A percentile compares a stretch with the other conserved stretches of the same genome.
Evolutionary conservation across 1,139 yeast genomes (phyloP).

Genomic region (Geotrichum klebahnii): DNA sequence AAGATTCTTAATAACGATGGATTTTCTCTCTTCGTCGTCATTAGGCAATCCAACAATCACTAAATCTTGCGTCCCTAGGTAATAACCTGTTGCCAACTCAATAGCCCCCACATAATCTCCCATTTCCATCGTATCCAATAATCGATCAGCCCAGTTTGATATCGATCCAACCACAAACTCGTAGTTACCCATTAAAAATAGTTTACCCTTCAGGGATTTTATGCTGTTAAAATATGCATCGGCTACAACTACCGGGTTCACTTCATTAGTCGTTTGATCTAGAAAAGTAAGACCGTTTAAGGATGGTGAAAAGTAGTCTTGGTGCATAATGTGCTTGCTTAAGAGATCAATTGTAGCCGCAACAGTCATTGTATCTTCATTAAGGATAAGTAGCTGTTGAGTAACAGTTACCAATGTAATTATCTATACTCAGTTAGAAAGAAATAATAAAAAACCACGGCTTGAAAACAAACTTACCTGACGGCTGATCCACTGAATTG

Average conservation of each 20-base stretch:
- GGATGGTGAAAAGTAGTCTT: conserved; percentile 37
- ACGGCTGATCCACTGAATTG: conserved; percentile 58
- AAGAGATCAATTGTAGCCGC: conserved; percentile 45
- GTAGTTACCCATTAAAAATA: conserved; percentile 50
- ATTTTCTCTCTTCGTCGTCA: conserved; percentile 44
- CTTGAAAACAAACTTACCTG: conserved; percentile 29
- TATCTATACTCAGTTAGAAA: conserved; percentile 32
- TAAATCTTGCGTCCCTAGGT: conserved; percentile 47
- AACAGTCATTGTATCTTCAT: conserved; percentile 41
- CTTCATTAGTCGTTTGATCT: conserved; percentile 21
- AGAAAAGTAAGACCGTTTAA: conserved; percentile 30
- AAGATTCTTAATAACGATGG: conserved; percentile 52
- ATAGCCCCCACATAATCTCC: conserved; percentile 56
- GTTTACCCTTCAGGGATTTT: conserved; percentile 43
- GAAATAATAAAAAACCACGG: neutral
- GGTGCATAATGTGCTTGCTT: conserved; percentile 45
- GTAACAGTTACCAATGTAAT: conserved; percentile 51
- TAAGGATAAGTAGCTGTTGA: conserved; percentile 45
- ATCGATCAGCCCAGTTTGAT: conserved; percentile 70
- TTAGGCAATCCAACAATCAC: conserved; percentile 55
- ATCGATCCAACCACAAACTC: conserved; percentile 55
- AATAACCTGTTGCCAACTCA: conserved; percentile 52
- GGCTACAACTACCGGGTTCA: conserved; percentile 33
- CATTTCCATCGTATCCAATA: conserved; percentile 47
- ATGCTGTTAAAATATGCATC: conserved; percentile 42